Evolutionary conservation across 2,329 filamentous ascomycete species (phyloP).

Genomic region (Pyrenophora seminiperda): DNA sequence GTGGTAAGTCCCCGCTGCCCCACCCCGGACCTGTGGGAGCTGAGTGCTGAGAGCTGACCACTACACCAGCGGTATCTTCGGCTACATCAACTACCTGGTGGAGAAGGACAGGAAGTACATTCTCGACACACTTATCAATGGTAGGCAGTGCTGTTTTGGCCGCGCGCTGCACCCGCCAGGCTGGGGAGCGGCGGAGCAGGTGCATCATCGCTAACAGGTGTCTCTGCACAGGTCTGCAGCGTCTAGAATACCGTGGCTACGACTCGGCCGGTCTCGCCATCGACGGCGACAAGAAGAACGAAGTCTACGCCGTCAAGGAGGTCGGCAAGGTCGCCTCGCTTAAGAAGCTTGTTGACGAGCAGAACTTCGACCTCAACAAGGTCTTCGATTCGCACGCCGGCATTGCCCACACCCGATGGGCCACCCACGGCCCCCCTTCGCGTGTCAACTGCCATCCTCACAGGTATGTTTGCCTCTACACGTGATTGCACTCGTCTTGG

Average conservation of each 20-base stretch:
- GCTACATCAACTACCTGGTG: slow-evolving; percentile 98
- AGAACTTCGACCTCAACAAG: slow-evolving; percentile 84
- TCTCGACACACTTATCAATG: slow-evolving; percentile 93
- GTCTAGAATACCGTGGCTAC: slow-evolving; percentile 98
- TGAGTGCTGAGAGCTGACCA: slow-evolving; percentile 22
- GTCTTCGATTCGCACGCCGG: slow-evolving; percentile 97
- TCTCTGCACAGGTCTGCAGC: slow-evolving; percentile 72
- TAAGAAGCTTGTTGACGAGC: slow-evolving; percentile 86
- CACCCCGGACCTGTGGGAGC: slow-evolving; percentile 11
- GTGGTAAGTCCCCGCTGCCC: slow-evolving; percentile 45
- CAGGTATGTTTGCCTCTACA: slow-evolving; percentile 65
- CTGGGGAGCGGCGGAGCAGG: not conserved
- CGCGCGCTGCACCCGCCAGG: slow-evolving; percentile 2
- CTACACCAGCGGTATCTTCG: slow-evolving; percentile 80
- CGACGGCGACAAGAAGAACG: slow-evolving; percentile 98
- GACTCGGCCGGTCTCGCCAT: slow-evolving; percentile 95
- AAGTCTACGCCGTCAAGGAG: slow-evolving; percentile 97
- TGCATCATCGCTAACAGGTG: slow-evolving; percentile 31
- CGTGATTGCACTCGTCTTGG: not conserved
- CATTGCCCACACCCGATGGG: slow-evolving; percentile 99
- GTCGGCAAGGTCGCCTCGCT: slow-evolving; percentile 98
- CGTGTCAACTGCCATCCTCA: slow-evolving; percentile 97
- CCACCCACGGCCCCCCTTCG: slow-evolving; percentile 93
- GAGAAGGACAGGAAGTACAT: slow-evolving; percentile 98
- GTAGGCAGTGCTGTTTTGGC: slow-evolving; percentile 58